These are phyloP conservation scores for Panaeolus papilionaceus DNA, from an alignment of 768 basidiomycete species.

Conservation along the genomic window DNA sequence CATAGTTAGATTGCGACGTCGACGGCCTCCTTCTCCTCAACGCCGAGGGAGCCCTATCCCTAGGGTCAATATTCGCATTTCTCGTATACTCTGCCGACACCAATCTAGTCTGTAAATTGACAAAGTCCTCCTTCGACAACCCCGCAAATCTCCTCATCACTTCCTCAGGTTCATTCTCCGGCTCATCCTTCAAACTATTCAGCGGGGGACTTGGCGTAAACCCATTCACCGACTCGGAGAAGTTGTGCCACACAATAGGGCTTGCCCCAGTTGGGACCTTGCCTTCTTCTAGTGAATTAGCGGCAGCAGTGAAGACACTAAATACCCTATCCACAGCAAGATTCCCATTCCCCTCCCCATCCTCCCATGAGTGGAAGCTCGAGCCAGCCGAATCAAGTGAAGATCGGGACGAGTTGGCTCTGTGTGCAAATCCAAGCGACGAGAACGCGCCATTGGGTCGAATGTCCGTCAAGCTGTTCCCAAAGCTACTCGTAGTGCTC, in stretches of 20 bases:
- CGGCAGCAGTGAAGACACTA: slow-evolving; percentile 55
- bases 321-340: slow-evolving; percentile 51
- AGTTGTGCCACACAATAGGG: slow-evolving; percentile 67
- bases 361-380: slow-evolving; percentile 86
- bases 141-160: slow-evolving; percentile 70
- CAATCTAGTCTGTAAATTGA: slow-evolving; percentile 77
- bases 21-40: slow-evolving; percentile 77
- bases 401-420: slow-evolving; percentile 77
- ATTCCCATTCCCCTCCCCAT: slow-evolving; percentile 27
- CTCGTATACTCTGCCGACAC: slow-evolving; percentile 67
- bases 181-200: slow-evolving; percentile 42
- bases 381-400: slow-evolving; percentile 84
- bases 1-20: slow-evolving; percentile 84
- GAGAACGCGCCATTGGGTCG: slow-evolving; percentile 44
- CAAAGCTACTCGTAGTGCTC: slow-evolving; percentile 4
- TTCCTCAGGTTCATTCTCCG: slow-evolving; percentile 69
- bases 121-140: slow-evolving; percentile 72
- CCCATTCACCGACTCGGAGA: slow-evolving; percentile 52
- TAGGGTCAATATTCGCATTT: slow-evolving; percentile 59
- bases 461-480: not conserved
- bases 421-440: slow-evolving; percentile 70
- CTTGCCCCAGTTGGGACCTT: slow-evolving; percentile 21
- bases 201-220: slow-evolving; percentile 44
- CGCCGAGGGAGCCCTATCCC: slow-evolving; percentile 68
- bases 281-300: slow-evolving; percentile 44